Conservation (phyloP, 768 basidiomycete genomes). For the Termitomyces bulborhizus region DNA sequence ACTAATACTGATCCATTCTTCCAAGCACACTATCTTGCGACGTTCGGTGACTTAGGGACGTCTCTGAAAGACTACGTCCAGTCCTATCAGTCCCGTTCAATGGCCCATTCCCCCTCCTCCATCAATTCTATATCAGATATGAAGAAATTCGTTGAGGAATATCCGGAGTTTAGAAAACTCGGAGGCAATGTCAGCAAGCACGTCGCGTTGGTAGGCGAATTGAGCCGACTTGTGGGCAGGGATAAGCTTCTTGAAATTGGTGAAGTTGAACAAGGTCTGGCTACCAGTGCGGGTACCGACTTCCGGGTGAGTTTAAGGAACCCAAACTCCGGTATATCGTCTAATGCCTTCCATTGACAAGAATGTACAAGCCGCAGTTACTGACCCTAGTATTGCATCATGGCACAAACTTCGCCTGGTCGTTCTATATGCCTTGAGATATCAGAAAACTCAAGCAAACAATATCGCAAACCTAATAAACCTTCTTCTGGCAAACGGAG, state of each 20-base stretch:
- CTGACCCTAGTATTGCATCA: slow-evolving; percentile 57
- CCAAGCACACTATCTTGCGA: slow-evolving; percentile 81
- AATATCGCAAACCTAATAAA: slow-evolving; percentile 80
- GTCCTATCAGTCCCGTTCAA: slow-evolving; percentile 82
- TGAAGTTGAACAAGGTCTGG: slow-evolving; percentile 94
- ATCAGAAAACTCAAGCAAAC: slow-evolving; percentile 82
- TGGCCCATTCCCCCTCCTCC: slow-evolving; percentile 65
- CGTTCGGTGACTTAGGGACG: slow-evolving; percentile 94
- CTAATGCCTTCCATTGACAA: slow-evolving; percentile 21
- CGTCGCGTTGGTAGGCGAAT: slow-evolving; percentile 92
- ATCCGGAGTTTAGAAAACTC: slow-evolving; percentile 93
- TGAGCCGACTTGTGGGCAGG: slow-evolving; percentile 82
- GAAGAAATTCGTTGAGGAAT: slow-evolving; percentile 97
- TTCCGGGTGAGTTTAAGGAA: slow-evolving; percentile 52
- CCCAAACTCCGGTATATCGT: neutral
- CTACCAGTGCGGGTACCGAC: slow-evolving; percentile 87
- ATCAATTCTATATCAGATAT: slow-evolving; percentile 96
- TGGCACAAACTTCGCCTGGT: slow-evolving; percentile 87
- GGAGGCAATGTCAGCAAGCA: slow-evolving; percentile 99
- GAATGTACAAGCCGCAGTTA: slow-evolving; percentile 79
- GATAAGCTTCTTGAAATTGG: slow-evolving; percentile 86
- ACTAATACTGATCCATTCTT: slow-evolving; percentile 92
- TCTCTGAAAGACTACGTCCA: slow-evolving; percentile 90
- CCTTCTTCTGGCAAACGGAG: slow-evolving; percentile 68
- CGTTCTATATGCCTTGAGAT: slow-evolving; percentile 88